phyloP scores from a whole-genome alignment of 306 rosid species.

The Vigna reflexopilosa region DNA sequence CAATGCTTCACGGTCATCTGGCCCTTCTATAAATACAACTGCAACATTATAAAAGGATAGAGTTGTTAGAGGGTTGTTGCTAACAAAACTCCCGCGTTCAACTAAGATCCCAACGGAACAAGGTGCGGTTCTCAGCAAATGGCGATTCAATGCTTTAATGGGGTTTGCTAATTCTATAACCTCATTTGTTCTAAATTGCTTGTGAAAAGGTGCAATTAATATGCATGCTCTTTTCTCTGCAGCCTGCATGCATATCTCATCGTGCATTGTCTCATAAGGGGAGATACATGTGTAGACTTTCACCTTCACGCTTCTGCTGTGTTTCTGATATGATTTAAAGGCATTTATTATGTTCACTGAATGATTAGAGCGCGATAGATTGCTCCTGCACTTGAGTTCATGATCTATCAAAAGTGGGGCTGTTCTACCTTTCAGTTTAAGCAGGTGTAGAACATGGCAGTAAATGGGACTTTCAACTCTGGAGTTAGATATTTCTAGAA shows the following conservation, averaged over 20 bases:
- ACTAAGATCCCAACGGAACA: conserved; percentile 51
- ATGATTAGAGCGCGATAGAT: neutral
- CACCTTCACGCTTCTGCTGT: conserved; percentile 33
- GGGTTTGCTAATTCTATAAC: neutral
- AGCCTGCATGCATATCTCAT: conserved; percentile 63
- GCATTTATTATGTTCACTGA: conserved; percentile 56
- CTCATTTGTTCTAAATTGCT: conserved; percentile 2
- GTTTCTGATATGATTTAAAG: conserved; percentile 50
- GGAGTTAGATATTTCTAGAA: conserved; percentile 63
- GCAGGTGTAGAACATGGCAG: conserved; percentile 59
- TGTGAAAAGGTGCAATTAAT: conserved; percentile 69
- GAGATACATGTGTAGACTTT: conserved; percentile 59
- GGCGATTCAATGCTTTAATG: conserved; percentile 57
- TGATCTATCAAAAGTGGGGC: conserved; percentile 58
- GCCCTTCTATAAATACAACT: conserved; percentile 57
- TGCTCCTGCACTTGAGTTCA: neutral
- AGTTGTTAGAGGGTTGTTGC: neutral
- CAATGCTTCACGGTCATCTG: conserved; percentile 75
- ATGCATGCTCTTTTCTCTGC: conserved; percentile 48
- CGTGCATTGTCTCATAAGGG: conserved; percentile 70
- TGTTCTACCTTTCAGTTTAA: conserved; percentile 56
- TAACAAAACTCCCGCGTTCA: conserved; percentile 45
- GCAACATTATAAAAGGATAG: conserved; percentile 45
- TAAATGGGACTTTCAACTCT: conserved; percentile 50
- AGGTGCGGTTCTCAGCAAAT: conserved; percentile 42